phyloP scores from a whole-genome alignment of 176 grass and related monocot species.

The Saccharum officinarum region DNA sequence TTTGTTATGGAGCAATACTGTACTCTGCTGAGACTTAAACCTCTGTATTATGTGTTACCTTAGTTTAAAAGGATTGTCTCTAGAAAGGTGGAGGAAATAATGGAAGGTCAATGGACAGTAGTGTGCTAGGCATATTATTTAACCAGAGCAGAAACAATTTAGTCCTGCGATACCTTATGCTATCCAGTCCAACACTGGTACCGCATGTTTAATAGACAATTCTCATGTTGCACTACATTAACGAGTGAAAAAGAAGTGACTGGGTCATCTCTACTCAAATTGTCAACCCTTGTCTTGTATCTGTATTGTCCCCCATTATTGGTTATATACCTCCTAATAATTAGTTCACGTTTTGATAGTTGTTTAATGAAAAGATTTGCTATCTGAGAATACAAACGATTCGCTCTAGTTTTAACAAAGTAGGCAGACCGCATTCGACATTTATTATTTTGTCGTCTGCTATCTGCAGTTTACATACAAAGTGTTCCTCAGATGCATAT shows the following conservation, averaged over 20 bases:
- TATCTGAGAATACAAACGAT: not conserved
- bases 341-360: not conserved
- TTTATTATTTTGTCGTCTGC: not conserved
- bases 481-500: constrained; percentile 6
- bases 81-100: not conserved
- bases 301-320: not conserved
- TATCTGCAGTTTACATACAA: not conserved
- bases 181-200: not conserved
- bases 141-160: not conserved
- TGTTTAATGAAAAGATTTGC: not conserved
- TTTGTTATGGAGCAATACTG: not conserved
- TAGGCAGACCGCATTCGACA: not conserved
- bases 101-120: too few relatives aligned
- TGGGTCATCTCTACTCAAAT: not conserved
- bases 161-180: not conserved
- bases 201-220: not conserved
- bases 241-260: not conserved
- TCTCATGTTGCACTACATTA: not conserved
- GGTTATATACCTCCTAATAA: not conserved
- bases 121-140: not conserved
- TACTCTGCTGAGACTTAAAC: not conserved
- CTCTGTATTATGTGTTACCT: not conserved
- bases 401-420: not conserved
- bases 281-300: not conserved
- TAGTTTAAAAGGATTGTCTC: not conserved